Evolutionary conservation across 2,329 filamentous ascomycete genomes (phyloP), one percentile per base, ranked within the genome.

Genomic region (Apiospora rasikravindrae): DNA sequence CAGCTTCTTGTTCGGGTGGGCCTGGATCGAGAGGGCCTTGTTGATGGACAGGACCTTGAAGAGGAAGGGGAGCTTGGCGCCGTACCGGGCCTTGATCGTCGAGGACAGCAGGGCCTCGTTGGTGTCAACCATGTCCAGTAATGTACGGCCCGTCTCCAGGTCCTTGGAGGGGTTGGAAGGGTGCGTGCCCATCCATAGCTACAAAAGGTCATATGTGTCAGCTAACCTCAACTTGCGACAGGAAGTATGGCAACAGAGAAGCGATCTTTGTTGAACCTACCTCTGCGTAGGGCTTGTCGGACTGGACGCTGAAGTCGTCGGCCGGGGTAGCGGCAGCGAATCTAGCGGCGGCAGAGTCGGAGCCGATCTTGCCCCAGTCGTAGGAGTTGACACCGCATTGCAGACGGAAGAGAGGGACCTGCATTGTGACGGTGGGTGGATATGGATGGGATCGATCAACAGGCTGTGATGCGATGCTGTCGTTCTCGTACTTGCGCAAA

Each of bases 131-230:
- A 98, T 88, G 73, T 98, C 95, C 75, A 98, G 90, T 14, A 99
- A 89, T 2, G 93, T 93, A 70, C 94, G 93, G 81, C 95, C 92
- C 40, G 96, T 97, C 68, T 88, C 86, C 76, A 98, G 82, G 80
- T 98, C 95, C 82, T 93, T 97, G 72, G 96, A 98, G 24, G 96
- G 96, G 78, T 98, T 95, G 66, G 94, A 97, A 64, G 96, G 95
- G 80, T 99, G 96, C 0, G 96, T 98, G 80, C 96, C 96, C 96
- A 99, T 99, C 96, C 96, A 99, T 79, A 99, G 87, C 95, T 98
- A 77, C 44, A 22, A 22, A 26, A 1, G 29, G 11, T 37, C 0
- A 7, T 19, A 10, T 33, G 2, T 19, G 29, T 61, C 29, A 61
- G 53, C 53, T 22, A 22, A 13, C 8, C 1, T 26, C 10, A 72